These are phyloP conservation scores for Magnaporthales sp. DNA, from an alignment of 2,329 filamentous ascomycete species.

Conservation along the genomic window DNA sequence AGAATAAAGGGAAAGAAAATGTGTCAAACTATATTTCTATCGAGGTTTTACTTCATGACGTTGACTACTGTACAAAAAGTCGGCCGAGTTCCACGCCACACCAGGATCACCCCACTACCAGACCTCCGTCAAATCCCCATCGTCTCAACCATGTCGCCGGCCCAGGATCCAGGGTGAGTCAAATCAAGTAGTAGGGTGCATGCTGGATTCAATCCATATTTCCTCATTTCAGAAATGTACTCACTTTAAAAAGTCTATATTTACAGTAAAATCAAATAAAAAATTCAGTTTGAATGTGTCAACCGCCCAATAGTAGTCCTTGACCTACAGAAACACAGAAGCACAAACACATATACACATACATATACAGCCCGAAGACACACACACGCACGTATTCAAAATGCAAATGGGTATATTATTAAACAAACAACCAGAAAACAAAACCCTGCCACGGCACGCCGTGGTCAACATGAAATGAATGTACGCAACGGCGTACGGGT, in stretches of 20 bases:
- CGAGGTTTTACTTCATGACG: background rate
- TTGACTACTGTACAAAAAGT: background rate
- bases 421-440: background rate
- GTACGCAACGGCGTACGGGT: background rate
- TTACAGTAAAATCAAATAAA: too few species aligned
- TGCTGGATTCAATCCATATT: background rate
- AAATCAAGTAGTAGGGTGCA: background rate
- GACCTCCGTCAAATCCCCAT: background rate
- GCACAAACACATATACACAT: slow-evolving; percentile 11
- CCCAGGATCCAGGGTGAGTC: background rate
- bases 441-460: background rate
- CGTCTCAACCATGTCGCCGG: background rate
- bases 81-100: background rate
- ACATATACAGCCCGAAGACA: slow-evolving; percentile 7
- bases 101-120: slow-evolving; percentile 1
- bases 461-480: background rate
- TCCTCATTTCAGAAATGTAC: background rate
- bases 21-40: background rate
- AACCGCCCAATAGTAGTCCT: too few species aligned
- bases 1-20: background rate
- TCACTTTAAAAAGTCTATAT: too few species aligned
- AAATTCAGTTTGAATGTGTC: too few species aligned
- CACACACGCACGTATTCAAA: slow-evolving; percentile 8
- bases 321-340: slow-evolving; percentile 1
- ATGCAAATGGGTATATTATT: slow-evolving; percentile 10